Base-by-base conservation (phyloP, 116 monocot genomes). In the Posidonia oceanica region DNA sequence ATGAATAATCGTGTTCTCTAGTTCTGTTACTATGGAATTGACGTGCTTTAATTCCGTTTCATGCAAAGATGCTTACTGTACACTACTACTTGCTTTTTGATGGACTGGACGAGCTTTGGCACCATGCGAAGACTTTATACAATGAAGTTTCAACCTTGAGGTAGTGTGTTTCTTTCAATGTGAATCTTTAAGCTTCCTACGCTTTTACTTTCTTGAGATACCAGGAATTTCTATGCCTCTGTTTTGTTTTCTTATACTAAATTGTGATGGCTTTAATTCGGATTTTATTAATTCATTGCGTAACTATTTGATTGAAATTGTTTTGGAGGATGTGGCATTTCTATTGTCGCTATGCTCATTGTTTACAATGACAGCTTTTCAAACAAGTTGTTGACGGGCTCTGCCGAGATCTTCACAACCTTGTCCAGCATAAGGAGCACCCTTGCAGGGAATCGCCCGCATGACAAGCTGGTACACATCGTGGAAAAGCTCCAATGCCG, bases 51-150 rank as follows among this genome's bases (percentile, higher is more conserved):
- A 52, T 57, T 56, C 37, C 11, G 39, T 54, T 39, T 38, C 10
- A n/a, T 39, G 18, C 0, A 56, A 48, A 98, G 97, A 92, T 98
- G 87, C 85, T 98, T 71, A 69, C 97, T 4, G 75, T 98, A 64
- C 97, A 98, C 63, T 98, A 98, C 74, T 98, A 98, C 78, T 70
- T 98, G 77, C 83, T 98, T 66, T 98, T 98, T 81, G 90, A 92
- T 71, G 92, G 92, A 56, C 42, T 74, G 76, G 84, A 89, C 70
- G 87, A 79, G 36, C 83, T 82, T 37, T 98, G 97, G 97, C 78
- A 83, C 80, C 72, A 89, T 64, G 75, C 69, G 57, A 87, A 52
- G 61, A 81, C 79, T 61, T 86, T 92, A 66, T 98, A 98, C 52
- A 77, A 75, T 2, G 89, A 89, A 54, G 38, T n/a, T 14, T 98